Evolutionary conservation across 441 rosid species (phyloP), one percentile per base, ranked within the genome.

Genomic region (Hura crepitans): DNA sequence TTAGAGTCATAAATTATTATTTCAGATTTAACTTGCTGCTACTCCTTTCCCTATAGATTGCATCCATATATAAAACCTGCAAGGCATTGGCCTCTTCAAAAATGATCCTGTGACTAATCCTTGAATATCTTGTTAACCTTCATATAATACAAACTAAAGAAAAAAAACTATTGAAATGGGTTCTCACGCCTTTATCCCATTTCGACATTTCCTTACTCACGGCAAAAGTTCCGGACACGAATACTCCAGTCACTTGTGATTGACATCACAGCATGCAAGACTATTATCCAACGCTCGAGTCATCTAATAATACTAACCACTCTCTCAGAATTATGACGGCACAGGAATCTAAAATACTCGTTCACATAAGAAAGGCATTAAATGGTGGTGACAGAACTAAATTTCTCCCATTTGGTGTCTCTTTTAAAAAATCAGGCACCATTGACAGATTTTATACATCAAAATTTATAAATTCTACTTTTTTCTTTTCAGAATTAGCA

Each of bases 241-340:
- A 55, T 15, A 3, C 28, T 42, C 63, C 3, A 5, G 22, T 68
- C 28, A 56, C 54, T 27, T 37, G 28, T 37, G n/a, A 45, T 15
- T 17, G 13, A 54, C 39, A 58, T 33, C n/a, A 62, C 39, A 23
- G 30, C 5, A 12, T 2, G 28, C 39, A 62, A 25, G 14, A 35
- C 39, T 18, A 27, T 45, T 6, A 64, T 47, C 37, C 46, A 46
- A 35, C 15, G 20, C 20, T 43, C 33, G 59, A 60, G 60, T 23
- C 42, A 33, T 43, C 55, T 51, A 22, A 30, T 1, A 17, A 27
- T n/a, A n/a, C 84, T 79, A 84, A 94, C 98, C 89, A 95, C 98
- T 67, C 99, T 92, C 74, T 86, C 96, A 50, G 97, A 92, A 71
- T 84, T 95, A 78, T 95, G 99, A 25, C 98, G 96, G 72, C 99